Conservation (phyloP, 345 rosid genomes). For the Eucalyptus shirleyi region DNA sequence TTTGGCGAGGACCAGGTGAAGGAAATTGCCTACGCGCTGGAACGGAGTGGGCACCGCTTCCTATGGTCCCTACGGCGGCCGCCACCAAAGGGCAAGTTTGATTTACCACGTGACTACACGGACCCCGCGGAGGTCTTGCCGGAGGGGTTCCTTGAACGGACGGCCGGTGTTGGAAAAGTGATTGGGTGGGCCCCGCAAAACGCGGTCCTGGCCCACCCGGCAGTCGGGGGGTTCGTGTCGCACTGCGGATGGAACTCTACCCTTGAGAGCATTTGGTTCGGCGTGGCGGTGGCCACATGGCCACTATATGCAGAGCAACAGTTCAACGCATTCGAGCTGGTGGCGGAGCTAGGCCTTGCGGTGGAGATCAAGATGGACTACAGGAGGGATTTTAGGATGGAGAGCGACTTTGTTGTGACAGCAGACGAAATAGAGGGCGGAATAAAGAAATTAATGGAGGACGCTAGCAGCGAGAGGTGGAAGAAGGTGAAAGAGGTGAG, state of each 20-base stretch:
- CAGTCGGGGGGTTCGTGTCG: conserved; percentile 46
- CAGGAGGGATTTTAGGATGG: not conserved
- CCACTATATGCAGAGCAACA: conserved; percentile 45
- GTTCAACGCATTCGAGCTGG: conserved; percentile 35
- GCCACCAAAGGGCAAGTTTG: not conserved
- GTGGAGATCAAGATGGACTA: not conserved
- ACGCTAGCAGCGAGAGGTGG: not conserved
- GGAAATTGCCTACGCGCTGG: not conserved
- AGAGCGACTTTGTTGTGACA: not conserved
- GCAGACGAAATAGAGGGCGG: conserved; percentile 28
- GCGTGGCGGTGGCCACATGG: conserved; percentile 35
- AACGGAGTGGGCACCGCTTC: conserved; percentile 17
- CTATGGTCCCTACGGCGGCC: not conserved
- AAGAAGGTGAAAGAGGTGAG: conserved; percentile 16
- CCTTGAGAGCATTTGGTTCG: conserved; percentile 44
- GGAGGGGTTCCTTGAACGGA: conserved; percentile 23
- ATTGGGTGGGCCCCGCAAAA: conserved; percentile 42
- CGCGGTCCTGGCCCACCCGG: not conserved
- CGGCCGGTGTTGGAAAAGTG: conserved; percentile 7
- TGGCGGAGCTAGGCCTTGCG: not conserved
- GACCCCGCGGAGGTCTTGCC: conserved; percentile 20
- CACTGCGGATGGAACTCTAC: conserved; percentile 59
- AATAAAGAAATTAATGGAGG: conserved; percentile 24
- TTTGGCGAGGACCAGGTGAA: conserved; percentile 28
- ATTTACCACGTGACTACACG: not conserved